Conservation (phyloP, 2,329 filamentous ascomycete genomes). For the Botrytis medusae region DNA sequence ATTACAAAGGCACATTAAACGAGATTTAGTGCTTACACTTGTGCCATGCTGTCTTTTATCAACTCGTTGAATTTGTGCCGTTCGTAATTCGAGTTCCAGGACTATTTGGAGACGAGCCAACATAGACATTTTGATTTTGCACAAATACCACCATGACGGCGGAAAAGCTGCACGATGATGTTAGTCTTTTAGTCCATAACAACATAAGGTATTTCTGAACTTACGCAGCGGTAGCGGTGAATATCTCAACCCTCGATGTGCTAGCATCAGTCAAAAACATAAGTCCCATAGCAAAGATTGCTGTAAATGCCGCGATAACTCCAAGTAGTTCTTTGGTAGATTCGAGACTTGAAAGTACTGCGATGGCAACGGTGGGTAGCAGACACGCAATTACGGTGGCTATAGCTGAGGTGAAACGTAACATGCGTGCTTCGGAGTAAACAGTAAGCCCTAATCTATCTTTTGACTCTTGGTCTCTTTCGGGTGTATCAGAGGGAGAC, state of each 20-base stretch:
- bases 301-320: constrained; percentile 27
- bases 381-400: constrained; percentile 30
- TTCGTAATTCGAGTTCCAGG: background rate
- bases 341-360: constrained; percentile 27
- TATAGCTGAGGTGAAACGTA: constrained; percentile 25
- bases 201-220: background rate
- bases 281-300: constrained; percentile 28
- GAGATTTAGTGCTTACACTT: background rate
- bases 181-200: background rate
- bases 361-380: constrained; percentile 28
- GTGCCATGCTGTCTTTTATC: background rate
- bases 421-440: constrained; percentile 13
- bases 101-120: background rate
- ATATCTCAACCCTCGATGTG: constrained; percentile 30
- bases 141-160: constrained; percentile 32
- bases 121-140: constrained; percentile 26
- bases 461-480: background rate
- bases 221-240: constrained; percentile 34
- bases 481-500: background rate
- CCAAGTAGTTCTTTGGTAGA: constrained; percentile 21
- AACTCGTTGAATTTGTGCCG: background rate
- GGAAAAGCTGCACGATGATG: constrained; percentile 23
- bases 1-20: no score
- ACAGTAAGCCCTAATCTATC: background rate
- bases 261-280: constrained; percentile 25